A percentile compares a stretch with the other conserved stretches of the same genome.
Conservation (phyloP, 768 basidiomycete genomes). For the Grammothele lineata region DNA sequence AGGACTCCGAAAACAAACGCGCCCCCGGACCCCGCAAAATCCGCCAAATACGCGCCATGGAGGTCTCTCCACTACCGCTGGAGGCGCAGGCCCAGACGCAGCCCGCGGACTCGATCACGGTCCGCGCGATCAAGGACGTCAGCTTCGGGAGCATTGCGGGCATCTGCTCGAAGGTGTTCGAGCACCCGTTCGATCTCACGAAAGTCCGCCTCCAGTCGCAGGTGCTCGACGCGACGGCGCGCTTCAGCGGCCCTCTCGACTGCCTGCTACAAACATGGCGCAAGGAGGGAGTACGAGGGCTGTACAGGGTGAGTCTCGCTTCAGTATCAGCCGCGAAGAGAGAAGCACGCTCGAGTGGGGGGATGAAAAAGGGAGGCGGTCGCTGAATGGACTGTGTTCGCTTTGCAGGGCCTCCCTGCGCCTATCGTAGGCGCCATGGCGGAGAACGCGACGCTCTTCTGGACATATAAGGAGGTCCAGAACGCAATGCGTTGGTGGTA, state of each 20-base stretch:
- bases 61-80: slow-evolving; percentile 7
- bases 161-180: slow-evolving; percentile 83
- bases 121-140: slow-evolving; percentile 23
- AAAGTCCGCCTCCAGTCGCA: slow-evolving; percentile 94
- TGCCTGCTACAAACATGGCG: slow-evolving; percentile 79
- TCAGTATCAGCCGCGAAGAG: too few relatives aligned
- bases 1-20: too few relatives aligned
- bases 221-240: slow-evolving; percentile 62
- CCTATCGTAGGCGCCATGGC: slow-evolving; percentile 90
- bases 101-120: slow-evolving; percentile 18
- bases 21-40: too few relatives aligned
- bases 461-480: slow-evolving; percentile 79
- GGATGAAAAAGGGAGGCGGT: too few relatives aligned
- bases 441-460: slow-evolving; percentile 86
- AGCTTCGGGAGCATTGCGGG: slow-evolving; percentile 52
- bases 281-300: slow-evolving; percentile 76
- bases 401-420: slow-evolving; percentile 70
- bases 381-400: not conserved
- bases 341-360: too few relatives aligned
- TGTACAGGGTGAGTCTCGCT: slow-evolving; percentile 87
- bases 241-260: slow-evolving; percentile 85
- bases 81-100: slow-evolving; percentile 7
- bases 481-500: slow-evolving; percentile 46
- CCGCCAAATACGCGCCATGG: too few relatives aligned
- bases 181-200: slow-evolving; percentile 93